Evolutionary conservation across 163 green algal genomes (phyloP).

Genomic region (Trebouxiophyceae sp.): DNA sequence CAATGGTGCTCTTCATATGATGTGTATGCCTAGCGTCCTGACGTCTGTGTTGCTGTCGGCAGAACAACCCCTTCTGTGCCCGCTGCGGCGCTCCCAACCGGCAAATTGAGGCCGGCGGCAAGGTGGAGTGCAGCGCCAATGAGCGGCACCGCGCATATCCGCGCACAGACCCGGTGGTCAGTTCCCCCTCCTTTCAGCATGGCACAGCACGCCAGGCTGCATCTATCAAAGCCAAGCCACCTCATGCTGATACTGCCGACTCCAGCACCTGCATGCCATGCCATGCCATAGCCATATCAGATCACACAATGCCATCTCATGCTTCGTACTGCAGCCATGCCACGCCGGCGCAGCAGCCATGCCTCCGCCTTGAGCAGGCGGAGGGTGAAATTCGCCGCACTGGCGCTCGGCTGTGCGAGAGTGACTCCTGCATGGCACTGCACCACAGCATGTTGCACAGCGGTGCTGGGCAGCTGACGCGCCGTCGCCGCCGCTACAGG

Average conservation of each 20-base stretch:
- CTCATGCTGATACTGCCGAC: too few relatives aligned
- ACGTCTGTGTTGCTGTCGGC: neutral
- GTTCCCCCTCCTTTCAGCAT: slow-evolving; percentile 1
- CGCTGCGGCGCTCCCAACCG: slow-evolving; percentile 51
- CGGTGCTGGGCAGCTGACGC: neutral
- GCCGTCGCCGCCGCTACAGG: too few relatives aligned
- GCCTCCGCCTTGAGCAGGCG: too few relatives aligned
- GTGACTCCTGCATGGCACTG: neutral
- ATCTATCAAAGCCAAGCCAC: too few relatives aligned
- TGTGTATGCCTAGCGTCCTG: neutral
- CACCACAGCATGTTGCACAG: neutral
- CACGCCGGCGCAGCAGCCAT: too few relatives aligned
- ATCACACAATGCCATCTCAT: neutral
- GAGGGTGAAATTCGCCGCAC: too few relatives aligned
- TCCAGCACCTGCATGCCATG: too few relatives aligned
- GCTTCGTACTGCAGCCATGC: too few relatives aligned
- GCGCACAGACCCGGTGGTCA: slow-evolving; percentile 73
- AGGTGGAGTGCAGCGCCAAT: slow-evolving; percentile 49
- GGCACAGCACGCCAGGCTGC: neutral
- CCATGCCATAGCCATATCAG: neutral
- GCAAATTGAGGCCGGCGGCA: slow-evolving; percentile 45
- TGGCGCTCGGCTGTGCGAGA: too few relatives aligned
- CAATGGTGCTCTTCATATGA: neutral
- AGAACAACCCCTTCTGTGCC: slow-evolving; percentile 54
- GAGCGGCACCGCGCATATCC: slow-evolving; percentile 61